Conservation (phyloP, 2,329 filamentous ascomycete genomes). For the Plectosphaerella cucumerina region DNA sequence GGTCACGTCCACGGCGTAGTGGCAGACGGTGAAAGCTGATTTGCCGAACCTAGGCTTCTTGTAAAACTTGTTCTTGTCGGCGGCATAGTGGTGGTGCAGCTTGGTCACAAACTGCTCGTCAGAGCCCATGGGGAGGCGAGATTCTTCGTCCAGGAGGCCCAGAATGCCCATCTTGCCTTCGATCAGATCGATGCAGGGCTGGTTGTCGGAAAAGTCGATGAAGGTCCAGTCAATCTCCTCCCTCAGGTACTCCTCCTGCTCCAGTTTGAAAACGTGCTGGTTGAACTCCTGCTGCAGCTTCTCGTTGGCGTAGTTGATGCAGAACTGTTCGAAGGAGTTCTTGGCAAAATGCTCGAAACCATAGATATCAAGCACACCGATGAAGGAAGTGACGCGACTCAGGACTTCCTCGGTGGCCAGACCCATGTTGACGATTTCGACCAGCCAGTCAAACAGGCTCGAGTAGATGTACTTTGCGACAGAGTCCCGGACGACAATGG, state of each 20-base stretch:
- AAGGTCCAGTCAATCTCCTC: conserved; percentile 99
- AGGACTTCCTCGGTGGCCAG: conserved; percentile 86
- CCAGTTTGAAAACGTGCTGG: conserved; percentile 97
- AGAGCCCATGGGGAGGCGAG: conserved; percentile 90
- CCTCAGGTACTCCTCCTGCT: conserved; percentile 94
- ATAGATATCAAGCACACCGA: conserved; percentile 98
- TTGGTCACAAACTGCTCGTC: conserved; percentile 97
- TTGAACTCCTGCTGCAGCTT: conserved; percentile 99
- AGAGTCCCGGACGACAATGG: conserved; percentile 90
- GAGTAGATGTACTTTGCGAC: conserved; percentile 99
- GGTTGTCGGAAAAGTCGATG: conserved; percentile 98
- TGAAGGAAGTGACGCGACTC: conserved; percentile 80
- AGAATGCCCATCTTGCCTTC: conserved; percentile 94
- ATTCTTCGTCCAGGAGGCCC: conserved; percentile 92
- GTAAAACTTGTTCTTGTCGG: conserved; percentile 92
- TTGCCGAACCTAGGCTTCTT: conserved; percentile 98
- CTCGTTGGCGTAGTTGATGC: conserved; percentile 99
- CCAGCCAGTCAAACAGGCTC: conserved; percentile 96
- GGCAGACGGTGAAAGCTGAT: conserved; percentile 94
- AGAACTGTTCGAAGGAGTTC: conserved; percentile 99
- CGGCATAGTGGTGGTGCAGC: conserved; percentile 87
- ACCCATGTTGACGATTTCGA: conserved; percentile 92
- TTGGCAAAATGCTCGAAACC: conserved; percentile 99
- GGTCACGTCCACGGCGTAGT: conserved; percentile 96
- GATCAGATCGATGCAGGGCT: conserved; percentile 97